Evolutionary conservation across 352 stramenopile genomes (phyloP).

Genomic region (Thalassiosira livingstoniorum): DNA sequence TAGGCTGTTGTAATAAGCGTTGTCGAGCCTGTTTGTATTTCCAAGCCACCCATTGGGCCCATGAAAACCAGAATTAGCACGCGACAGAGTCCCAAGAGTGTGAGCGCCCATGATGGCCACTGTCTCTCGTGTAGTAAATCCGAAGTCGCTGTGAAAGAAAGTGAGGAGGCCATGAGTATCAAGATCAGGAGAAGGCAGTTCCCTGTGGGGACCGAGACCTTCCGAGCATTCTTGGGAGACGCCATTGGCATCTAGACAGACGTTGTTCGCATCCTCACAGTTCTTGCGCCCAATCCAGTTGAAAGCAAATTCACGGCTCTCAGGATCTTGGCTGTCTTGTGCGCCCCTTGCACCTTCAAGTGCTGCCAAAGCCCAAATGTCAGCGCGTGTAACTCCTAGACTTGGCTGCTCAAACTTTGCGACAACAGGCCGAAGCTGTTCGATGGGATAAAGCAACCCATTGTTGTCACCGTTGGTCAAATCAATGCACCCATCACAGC

Average conservation of each 20-base stretch:
- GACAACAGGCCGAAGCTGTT: neutral
- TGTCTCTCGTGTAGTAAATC: neutral
- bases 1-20: neutral
- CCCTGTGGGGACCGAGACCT: neutral
- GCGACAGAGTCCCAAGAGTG: neutral
- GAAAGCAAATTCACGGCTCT: neutral
- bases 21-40: neutral
- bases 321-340: neutral
- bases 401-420: neutral
- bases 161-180: neutral
- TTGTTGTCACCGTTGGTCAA: conserved; percentile 6
- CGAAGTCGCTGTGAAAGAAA: neutral
- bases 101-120: conserved; percentile 26
- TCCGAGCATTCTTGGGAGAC: neutral
- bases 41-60: neutral
- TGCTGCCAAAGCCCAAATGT: conserved; percentile 9
- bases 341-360: neutral
- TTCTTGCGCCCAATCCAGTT: neutral
- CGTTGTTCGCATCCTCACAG: neutral
- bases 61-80: neutral
- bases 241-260: too few relatives aligned
- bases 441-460: conserved; percentile 6
- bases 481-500: conserved; percentile 21
- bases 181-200: neutral
- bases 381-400: conserved; percentile 4